Percentiles rank a stretch among this genome's conserved stretches.
Conservation (phyloP, 2,329 filamentous ascomycete species). For the Dothideomycetes sp. region DNA sequence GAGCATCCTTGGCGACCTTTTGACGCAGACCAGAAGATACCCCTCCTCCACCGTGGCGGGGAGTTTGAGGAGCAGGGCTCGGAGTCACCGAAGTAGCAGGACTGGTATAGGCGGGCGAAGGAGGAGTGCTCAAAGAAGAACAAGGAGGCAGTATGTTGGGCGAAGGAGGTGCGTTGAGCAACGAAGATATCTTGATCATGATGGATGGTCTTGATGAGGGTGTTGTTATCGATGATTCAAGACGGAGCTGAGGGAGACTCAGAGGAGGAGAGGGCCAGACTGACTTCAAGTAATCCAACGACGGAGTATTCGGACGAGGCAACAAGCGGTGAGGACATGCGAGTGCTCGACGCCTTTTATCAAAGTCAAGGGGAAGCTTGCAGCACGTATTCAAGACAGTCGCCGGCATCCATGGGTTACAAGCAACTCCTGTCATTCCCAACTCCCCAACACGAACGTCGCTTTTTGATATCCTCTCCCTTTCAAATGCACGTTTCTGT, state of each 20-base stretch:
- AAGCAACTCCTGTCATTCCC: slow-evolving; percentile 4
- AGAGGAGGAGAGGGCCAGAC: neutral
- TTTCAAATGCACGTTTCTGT: too few species aligned
- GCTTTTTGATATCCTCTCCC: slow-evolving; percentile 1
- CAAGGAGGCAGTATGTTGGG: slow-evolving; percentile 7
- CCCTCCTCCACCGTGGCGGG: slow-evolving; percentile 14
- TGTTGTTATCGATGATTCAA: too few species aligned
- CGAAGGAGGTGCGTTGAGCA: slow-evolving; percentile 12
- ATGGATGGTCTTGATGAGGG: neutral
- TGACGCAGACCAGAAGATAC: slow-evolving; percentile 24
- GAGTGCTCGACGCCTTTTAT: slow-evolving; percentile 10
- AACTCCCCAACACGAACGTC: neutral
- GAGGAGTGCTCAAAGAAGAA: slow-evolving; percentile 18
- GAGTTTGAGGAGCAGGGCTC: slow-evolving; percentile 19
- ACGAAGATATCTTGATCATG: slow-evolving; percentile 11
- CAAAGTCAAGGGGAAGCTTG: slow-evolving; percentile 12
- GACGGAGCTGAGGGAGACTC: slow-evolving; percentile 2
- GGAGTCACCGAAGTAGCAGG: slow-evolving; percentile 18
- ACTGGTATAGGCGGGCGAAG: slow-evolving; percentile 21
- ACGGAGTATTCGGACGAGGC: slow-evolving; percentile 8
- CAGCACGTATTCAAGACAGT: slow-evolving; percentile 12
- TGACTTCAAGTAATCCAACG: slow-evolving; percentile 10
- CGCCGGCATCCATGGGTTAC: slow-evolving; percentile 1
- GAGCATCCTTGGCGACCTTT: slow-evolving; percentile 57
- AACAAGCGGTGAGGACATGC: slow-evolving; percentile 11